Base-by-base conservation (phyloP, 495 filamentous ascomycete genomes). In the Beverwykella pulmonaria region DNA sequence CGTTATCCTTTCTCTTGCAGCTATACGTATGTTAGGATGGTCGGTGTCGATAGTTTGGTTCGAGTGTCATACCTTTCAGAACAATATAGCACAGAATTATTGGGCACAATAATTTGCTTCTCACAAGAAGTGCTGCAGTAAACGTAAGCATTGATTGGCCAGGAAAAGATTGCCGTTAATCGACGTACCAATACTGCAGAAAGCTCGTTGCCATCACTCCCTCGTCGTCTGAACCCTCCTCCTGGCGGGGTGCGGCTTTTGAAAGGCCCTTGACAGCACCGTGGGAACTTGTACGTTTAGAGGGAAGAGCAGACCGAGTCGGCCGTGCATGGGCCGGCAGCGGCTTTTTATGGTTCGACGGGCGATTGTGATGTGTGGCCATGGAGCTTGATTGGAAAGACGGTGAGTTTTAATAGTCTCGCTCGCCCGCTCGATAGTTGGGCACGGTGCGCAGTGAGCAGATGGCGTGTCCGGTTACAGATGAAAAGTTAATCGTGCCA, bases 71-170 rank as follows among this genome's bases (percentile, higher is more conserved):
- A 80, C 78, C 71, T 74, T 63, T 79, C 78, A 6, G 78, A 79
- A 65, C 78, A 80, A 59, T 79, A 80, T 22, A 80, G 71, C 36
- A 89, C 80, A 14, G 81, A 81, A 67, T 84, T 83, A 73, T 85
- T 82, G 39, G 88, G 89, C 36, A 84, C 80, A 19, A 84, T 80
- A 59, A 89, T 88, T 74, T 90, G 88, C 72, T 83, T 84, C 65
- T 87, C 83, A 75, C 88, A 91, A 73, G 83, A 83, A 50, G 83
- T 79, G 70, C 86, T 87, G 74, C 15, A 53, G 41, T n/a, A 50
- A 14, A 27, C 17, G 30, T 68, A 22, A 72, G 65, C 22, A 60
- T 30, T 47, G 41, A 19, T 46, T 14, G 26, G 20, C 3, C 27
- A 22, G 20, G 10, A 25, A 47, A 20, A 27, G 20, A 7, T 6